Percentiles rank a stretch among this genome's conserved stretches.
Evolutionary conservation across 139 green algal genomes (phyloP).

Genomic region (Pseudopediastrum boryanum): DNA sequence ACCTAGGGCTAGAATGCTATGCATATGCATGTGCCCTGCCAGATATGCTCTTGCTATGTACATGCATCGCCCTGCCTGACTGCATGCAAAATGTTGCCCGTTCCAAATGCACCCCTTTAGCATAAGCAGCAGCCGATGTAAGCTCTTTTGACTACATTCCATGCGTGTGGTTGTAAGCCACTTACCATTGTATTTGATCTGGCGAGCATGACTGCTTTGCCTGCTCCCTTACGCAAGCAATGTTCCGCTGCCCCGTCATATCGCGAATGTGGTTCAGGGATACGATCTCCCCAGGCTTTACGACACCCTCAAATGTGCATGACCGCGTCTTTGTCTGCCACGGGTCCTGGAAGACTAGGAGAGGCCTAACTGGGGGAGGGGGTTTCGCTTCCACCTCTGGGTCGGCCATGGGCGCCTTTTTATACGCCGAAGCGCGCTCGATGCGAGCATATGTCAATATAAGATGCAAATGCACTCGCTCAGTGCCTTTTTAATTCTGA

Average conservation of each 20-base stretch:
- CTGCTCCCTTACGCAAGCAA: slow-evolving; percentile 10
- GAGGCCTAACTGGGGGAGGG: too few relatives aligned
- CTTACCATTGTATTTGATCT: slow-evolving; percentile 17
- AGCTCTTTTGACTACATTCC: background rate
- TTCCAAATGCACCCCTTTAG: background rate
- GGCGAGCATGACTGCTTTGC: slow-evolving; percentile 24
- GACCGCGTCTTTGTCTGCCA: slow-evolving; percentile 15
- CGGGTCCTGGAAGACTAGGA: slow-evolving; percentile 17
- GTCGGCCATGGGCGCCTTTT: too few relatives aligned
- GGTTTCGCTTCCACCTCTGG: too few relatives aligned
- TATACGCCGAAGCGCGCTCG: too few relatives aligned
- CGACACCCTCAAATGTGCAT: slow-evolving; percentile 26
- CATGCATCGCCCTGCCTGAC: background rate
- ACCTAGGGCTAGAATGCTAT: too few relatives aligned
- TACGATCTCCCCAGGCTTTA: slow-evolving; percentile 26
- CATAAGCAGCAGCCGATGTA: background rate
- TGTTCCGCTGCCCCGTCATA: slow-evolving; percentile 30
- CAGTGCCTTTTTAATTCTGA: too few relatives aligned
- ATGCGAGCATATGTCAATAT: too few relatives aligned
- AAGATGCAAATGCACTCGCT: too few relatives aligned
- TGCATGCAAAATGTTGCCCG: background rate
- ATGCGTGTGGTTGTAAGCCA: background rate
- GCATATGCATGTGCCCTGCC: too few relatives aligned
- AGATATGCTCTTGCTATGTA: too few relatives aligned
- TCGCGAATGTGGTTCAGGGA: slow-evolving; percentile 35